Base-by-base conservation (phyloP, 768 basidiomycete species). In the Amanita thiersii region DNA sequence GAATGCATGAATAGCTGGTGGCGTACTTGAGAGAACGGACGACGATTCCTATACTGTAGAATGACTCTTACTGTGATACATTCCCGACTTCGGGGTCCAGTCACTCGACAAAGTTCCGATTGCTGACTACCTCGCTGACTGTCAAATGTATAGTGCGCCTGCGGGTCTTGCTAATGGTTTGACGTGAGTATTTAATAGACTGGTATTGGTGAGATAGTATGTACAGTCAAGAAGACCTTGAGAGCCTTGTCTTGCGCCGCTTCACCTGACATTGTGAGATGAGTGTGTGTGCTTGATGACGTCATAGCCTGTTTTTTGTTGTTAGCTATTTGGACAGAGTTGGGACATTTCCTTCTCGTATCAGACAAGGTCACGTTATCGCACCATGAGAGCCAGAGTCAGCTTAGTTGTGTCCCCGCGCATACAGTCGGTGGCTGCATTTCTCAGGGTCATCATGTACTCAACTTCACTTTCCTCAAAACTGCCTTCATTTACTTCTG, bases 1-100 rank as follows among this genome's bases (percentile, higher is more conserved):
- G 79, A 72, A 41, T 75, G 66, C 78, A 81, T 75, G 57, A 70
- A 68, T 47, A 79, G 52, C 80, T 86, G 19, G 31, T 20, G 47
- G 14, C 43, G 10, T 24, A 33, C 18, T n/a, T 12, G 37, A 8
- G 8, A 18, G 20, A 24, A 15, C 5, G 6, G 12, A 1, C n/a
- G 14, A 48, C 9, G 17, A 10, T 24, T n/a, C n/a, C n/a, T n/a
- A n/a, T n/a, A n/a, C n/a, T n/a, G n/a, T n/a, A n/a, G 15, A 11
- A 9, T 28, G 58, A 24, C 3, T 6, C 73, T 45, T 49, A 81
- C 77, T 47, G 56, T 68, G 47, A 80, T 71, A 56, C 80, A 85
- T 40, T 81, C 75, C 23, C 57, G 52, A 20, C 56, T 57, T 45
- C 63, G 56, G 44, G 62, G 52, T 37, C 54, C 60, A 35, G 62